Evolutionary conservation across 2,329 filamentous ascomycete species (phyloP).

Genomic region (Fusarium sp.): DNA sequence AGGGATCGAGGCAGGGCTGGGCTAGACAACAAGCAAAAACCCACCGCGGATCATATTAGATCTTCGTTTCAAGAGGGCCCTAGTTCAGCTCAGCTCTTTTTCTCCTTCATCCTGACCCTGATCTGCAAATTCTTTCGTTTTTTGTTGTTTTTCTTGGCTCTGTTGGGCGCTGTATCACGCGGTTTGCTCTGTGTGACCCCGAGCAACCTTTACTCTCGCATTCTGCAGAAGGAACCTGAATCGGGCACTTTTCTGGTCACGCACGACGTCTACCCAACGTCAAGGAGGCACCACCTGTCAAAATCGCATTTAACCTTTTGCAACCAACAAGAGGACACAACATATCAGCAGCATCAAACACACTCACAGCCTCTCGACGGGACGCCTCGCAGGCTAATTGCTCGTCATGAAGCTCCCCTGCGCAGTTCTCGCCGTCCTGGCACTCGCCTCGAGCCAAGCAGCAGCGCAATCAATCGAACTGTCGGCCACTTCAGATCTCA

Average conservation of each 20-base stretch:
- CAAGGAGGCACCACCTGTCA: too few species aligned
- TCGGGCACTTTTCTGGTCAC: background rate
- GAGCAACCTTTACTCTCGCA: too few species aligned
- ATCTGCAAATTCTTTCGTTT: constrained; percentile 7
- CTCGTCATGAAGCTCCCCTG: constrained; percentile 46
- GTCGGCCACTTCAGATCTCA: constrained; percentile 53
- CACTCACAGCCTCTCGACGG: background rate
- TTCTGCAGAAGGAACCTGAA: too few species aligned
- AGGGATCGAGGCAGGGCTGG: constrained; percentile 38
- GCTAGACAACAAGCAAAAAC: constrained; percentile 4
- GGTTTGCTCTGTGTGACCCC: constrained; percentile 3
- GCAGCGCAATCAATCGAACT: constrained; percentile 50
- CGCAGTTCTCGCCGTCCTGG: constrained; percentile 44
- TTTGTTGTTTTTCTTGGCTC: background rate
- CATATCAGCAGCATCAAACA: background rate
- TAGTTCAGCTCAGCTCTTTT: constrained; percentile 3
- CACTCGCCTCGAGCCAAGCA: constrained; percentile 43
- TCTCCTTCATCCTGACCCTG: constrained; percentile 17
- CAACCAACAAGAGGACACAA: background rate
- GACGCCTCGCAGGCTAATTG: constrained; percentile 1
- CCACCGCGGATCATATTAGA: constrained; percentile 37
- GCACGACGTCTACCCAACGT: background rate
- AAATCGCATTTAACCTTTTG: background rate
- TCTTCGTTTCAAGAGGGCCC: constrained; percentile 28
- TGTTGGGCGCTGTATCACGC: constrained; percentile 8